Conservation (phyloP, 179 eudicot genomes). For the Corrigiola litoralis region DNA sequence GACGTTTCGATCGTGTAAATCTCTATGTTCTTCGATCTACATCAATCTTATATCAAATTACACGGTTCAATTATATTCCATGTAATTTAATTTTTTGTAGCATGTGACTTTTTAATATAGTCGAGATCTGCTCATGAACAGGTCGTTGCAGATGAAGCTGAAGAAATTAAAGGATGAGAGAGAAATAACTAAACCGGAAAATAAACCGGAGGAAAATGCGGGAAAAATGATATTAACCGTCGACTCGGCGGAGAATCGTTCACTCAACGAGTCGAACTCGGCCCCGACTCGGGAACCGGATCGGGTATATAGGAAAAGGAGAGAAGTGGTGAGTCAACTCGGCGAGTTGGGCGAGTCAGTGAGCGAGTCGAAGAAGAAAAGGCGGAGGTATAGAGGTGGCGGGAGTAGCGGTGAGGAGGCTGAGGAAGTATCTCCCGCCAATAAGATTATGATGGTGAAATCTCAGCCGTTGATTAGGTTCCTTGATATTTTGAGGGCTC, state of each 20-base stretch:
- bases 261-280: conserved; percentile 47
- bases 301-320: neutral
- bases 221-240: neutral
- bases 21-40: neutral
- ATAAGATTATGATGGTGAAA: conserved; percentile 29
- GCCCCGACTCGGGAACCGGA: conserved; percentile 16
- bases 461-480: conserved; percentile 44
- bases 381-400: conserved; percentile 24
- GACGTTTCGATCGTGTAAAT: conserved; percentile 52
- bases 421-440: conserved; percentile 35
- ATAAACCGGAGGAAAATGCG: conserved; percentile 15
- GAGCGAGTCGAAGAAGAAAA: conserved; percentile 36
- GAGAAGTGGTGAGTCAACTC: conserved; percentile 28
- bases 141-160: conserved; percentile 48
- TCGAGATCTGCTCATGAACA: conserved; percentile 27
- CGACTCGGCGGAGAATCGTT: conserved; percentile 35
- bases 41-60: neutral
- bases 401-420: conserved; percentile 26
- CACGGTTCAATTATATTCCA: no score
- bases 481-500: conserved; percentile 33
- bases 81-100: conserved; percentile 13
- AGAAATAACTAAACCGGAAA: conserved; percentile 16
- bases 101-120: conserved; percentile 10
- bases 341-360: conserved; percentile 31
- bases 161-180: conserved; percentile 45